These are phyloP conservation scores for Fraxinus pennsylvanica DNA, from an alignment of 257 asterid species.

Conservation along the genomic window DNA sequence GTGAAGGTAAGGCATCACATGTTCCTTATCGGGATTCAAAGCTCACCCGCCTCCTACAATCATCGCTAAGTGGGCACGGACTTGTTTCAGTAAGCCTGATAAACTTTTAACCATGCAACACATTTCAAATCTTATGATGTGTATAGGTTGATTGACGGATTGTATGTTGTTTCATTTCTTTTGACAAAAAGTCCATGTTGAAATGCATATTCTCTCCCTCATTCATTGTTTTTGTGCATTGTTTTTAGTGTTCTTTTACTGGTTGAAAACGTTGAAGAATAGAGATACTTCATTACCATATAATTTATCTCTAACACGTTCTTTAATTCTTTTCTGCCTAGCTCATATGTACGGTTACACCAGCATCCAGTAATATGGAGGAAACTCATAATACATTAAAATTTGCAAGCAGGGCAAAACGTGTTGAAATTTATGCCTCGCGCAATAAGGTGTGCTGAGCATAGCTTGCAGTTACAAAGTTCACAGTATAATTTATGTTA, in stretches of 20 bases:
- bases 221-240: constrained; percentile 15
- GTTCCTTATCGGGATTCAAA: constrained; percentile 98
- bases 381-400: constrained; percentile 97
- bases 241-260: constrained; percentile 7
- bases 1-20: constrained; percentile 96
- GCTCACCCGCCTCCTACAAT: constrained; percentile 93
- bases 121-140: not conserved
- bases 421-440: constrained; percentile 88
- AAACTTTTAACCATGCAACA: not conserved
- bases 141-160: constrained; percentile 22
- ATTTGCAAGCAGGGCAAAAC: constrained; percentile 98
- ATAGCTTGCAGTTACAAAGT: constrained; percentile 3
- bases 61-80: constrained; percentile 97
- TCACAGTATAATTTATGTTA: constrained; percentile 15
- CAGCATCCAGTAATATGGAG: constrained; percentile 98
- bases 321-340: constrained; percentile 34
- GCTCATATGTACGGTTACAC: constrained; percentile 97
- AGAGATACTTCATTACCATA: constrained; percentile 10
- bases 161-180: not conserved
- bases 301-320: constrained; percentile 26
- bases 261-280: constrained; percentile 8
- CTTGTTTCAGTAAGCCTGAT: constrained; percentile 86
- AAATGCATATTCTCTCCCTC: constrained; percentile 15
- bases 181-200: not conserved
- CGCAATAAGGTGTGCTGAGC: constrained; percentile 78